Percentiles rank a stretch among this genome's conserved stretches.
Conservation (phyloP, 1,284 basidiomycete species). For the Mycena citricolor region DNA sequence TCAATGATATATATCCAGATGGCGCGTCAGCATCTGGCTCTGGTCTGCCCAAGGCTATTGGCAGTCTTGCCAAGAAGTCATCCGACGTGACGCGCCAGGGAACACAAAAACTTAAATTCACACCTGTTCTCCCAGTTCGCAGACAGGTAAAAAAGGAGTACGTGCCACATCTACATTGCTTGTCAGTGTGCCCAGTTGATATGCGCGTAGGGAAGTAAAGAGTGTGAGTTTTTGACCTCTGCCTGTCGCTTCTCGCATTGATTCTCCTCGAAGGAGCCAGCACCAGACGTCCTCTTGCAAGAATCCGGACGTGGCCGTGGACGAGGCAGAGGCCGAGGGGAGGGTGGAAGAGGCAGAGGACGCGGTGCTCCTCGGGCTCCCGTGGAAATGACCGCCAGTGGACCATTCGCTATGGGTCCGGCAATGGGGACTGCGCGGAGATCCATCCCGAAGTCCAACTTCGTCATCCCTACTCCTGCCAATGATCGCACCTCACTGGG, state of each 20-base stretch:
- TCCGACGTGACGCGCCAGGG: conserved; percentile 70
- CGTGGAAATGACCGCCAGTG: conserved; percentile 77
- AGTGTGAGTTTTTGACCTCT: conserved; percentile 31
- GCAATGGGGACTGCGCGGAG: conserved; percentile 56
- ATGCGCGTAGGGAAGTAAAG: conserved; percentile 42
- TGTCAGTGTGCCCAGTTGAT: conserved; percentile 11
- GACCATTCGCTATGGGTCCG: conserved; percentile 83
- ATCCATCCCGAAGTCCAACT: conserved; percentile 52
- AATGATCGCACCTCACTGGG: conserved; percentile 44
- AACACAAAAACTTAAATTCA: conserved; percentile 74
- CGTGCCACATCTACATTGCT: conserved; percentile 33
- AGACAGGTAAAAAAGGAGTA: conserved; percentile 74
- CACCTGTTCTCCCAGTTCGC: conserved; percentile 68
- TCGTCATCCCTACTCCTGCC: conserved; percentile 40
- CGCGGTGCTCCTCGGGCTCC: conserved; percentile 50
- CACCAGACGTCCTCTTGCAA: conserved; percentile 34
- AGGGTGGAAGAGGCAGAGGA: conserved; percentile 49
- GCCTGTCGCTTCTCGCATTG: conserved; percentile 7
- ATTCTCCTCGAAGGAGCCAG: conserved; percentile 49
- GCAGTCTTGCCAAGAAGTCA: conserved; percentile 70
- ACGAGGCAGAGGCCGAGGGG: conserved; percentile 45
- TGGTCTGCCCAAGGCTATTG: conserved; percentile 58
- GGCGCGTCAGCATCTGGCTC: conserved; percentile 23
- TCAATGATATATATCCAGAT: no score
- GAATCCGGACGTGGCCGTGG: conserved; percentile 49